Evolutionary conservation across 208 protist species (phyloP), one percentile per base, ranked within the genome.

Genomic region (Leishmania turanica): DNA sequence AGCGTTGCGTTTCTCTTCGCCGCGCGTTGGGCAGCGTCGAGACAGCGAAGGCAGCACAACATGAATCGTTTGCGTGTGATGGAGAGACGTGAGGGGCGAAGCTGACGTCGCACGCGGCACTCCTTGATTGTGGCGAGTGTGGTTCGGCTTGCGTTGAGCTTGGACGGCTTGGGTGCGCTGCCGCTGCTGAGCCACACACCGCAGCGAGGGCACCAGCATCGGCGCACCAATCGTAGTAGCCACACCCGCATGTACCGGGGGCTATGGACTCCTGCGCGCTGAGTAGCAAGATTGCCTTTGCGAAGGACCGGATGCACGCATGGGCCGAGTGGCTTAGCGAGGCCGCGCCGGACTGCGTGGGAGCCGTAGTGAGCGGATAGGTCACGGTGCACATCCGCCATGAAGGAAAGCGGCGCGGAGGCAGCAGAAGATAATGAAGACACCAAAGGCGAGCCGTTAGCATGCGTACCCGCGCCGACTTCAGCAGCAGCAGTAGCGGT

Each of bases 321-420:
- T 0, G 84, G 88, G 6, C 92, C 94, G 2, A 97, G 79, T 6
- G 92, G 92, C 81, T 91, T 89, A 21, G 88, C 77, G 4, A 68
- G 62, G 11, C 87, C 94, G 37, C 94, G 83, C 19, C 87, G 89
- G 51, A 92, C 42, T 27, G 94, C 88, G 73, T 90, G 86, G 1
- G 87, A 89, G 53, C 94, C 94, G 82, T 94, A 97, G 84, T 97
- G 94, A 11, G 90, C 90, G 4, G 91, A 93, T 24, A 97, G 60
- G 72, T 93, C 88, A 37, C 83, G 70, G 31, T 89, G 82, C 53
- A 96, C 82, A 2, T 84, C 82, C 19, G 2, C 13, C 73, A 76
- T 72, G 45, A 79, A 77, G 11, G 73, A 74, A 1, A 11, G 31
- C 47, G 76, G 24, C 42, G 34, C 21, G 4, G n/a, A 64, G 21